Percentiles rank a stretch among this genome's conserved stretches.
Evolutionary conservation across 2,329 filamentous ascomycete species (phyloP).

Genomic region (Fonsecaea monophora): DNA sequence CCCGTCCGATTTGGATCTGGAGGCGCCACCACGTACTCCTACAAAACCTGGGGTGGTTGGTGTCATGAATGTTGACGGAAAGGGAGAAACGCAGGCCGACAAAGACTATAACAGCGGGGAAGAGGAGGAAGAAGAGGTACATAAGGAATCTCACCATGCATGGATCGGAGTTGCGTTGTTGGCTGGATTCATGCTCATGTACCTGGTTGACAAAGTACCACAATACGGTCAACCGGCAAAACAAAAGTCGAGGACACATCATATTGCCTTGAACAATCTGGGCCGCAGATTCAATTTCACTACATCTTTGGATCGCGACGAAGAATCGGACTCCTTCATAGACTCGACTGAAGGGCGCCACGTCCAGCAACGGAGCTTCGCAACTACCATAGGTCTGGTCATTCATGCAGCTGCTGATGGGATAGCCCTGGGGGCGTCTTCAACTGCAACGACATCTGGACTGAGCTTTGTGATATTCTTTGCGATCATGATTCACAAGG

Average conservation of each 20-base stretch:
- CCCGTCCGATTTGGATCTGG: constrained; percentile 29
- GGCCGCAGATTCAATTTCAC: constrained; percentile 60
- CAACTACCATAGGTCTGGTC: constrained; percentile 92
- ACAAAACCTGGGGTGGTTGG: constrained; percentile 40
- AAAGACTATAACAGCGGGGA: constrained; percentile 52
- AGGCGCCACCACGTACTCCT: constrained; percentile 40
- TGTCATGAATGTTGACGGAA: constrained; percentile 41
- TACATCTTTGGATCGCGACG: constrained; percentile 50
- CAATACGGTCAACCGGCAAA: constrained; percentile 72
- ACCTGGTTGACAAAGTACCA: constrained; percentile 86
- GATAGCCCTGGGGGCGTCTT: constrained; percentile 92
- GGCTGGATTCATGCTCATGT: constrained; percentile 93
- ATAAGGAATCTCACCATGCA: constrained; percentile 65
- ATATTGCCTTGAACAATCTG: constrained; percentile 87
- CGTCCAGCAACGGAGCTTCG: constrained; percentile 63
- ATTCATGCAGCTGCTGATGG: constrained; percentile 96
- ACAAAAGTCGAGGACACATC: constrained; percentile 71
- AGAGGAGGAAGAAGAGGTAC: constrained; percentile 42
- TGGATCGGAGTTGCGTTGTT: constrained; percentile 89
- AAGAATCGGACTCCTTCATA: constrained; percentile 54
- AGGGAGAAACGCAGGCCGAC: constrained; percentile 48
- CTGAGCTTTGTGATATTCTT: constrained; percentile 91
- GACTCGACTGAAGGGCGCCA: constrained; percentile 62
- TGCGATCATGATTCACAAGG: constrained; percentile 97
- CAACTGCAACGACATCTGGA: constrained; percentile 73